phyloP scores from a whole-genome alignment of 2,329 filamentous ascomycete genomes.

The Pseudopithomyces maydicus region DNA sequence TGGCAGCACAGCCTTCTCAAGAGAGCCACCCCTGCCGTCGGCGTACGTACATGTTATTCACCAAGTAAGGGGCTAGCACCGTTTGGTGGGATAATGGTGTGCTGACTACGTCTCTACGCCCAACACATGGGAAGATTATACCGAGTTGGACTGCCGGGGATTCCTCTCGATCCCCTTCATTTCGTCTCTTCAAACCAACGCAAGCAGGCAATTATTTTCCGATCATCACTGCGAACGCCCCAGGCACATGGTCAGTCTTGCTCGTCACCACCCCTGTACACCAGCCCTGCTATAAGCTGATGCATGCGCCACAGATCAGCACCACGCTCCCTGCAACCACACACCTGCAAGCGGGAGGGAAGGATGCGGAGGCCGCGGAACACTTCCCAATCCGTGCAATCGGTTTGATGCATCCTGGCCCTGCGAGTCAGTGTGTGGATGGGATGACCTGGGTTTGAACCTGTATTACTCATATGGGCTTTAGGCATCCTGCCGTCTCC shows the following conservation, averaged over 20 bases:
- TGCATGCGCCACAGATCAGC: constrained; percentile 6
- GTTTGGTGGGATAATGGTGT: not conserved
- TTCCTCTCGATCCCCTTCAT: not conserved
- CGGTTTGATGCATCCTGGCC: constrained; percentile 5
- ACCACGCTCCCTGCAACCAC: not conserved
- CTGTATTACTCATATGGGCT: not conserved
- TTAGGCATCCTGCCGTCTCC: constrained; percentile 9
- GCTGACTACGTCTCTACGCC: not conserved
- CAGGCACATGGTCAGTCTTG: not conserved
- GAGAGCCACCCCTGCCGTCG: not conserved
- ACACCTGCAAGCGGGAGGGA: constrained; percentile 16
- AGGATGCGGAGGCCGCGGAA: constrained; percentile 25
- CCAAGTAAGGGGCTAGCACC: too few species aligned
- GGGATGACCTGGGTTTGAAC: not conserved
- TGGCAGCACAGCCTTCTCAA: not conserved
- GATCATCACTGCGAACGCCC: not conserved
- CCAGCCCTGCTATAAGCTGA: not conserved
- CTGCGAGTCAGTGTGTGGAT: not conserved
- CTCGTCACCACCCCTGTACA: not conserved
- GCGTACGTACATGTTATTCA: not conserved
- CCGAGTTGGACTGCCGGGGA: not conserved
- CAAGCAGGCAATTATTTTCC: not conserved
- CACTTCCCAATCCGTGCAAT: constrained; percentile 12
- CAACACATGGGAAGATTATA: not conserved
- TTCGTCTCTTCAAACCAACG: not conserved